Evolutionary conservation across 2,329 filamentous ascomycete species (phyloP).

Genomic region (Microsporum canis): DNA sequence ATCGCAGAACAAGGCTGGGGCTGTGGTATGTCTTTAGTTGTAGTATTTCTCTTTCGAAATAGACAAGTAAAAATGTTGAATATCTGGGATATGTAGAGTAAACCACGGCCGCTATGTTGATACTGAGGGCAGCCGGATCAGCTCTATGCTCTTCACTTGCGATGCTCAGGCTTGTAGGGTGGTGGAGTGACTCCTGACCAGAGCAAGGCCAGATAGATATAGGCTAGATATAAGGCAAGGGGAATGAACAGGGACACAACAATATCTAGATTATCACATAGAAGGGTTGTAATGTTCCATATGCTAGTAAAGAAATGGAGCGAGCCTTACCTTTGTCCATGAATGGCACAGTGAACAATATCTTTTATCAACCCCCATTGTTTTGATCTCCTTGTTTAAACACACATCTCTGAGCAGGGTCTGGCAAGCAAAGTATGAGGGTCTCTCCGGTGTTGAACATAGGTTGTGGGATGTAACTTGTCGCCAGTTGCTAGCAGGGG

Average conservation of each 20-base stretch:
- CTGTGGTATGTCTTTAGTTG: background rate
- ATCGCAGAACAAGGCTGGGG: background rate
- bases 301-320: background rate
- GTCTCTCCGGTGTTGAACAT: background rate
- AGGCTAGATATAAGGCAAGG: background rate
- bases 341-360: background rate
- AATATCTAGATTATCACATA: background rate
- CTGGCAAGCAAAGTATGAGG: background rate
- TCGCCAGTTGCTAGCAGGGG: background rate
- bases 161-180: background rate
- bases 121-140: background rate
- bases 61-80: background rate
- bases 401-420: background rate
- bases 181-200: background rate
- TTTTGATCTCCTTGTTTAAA: background rate
- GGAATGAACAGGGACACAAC: background rate
- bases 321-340: background rate
- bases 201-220: background rate
- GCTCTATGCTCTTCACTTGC: background rate
- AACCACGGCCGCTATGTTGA: background rate
- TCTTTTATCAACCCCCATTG: background rate
- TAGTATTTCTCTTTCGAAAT: background rate
- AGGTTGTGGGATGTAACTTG: background rate
- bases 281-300: background rate
- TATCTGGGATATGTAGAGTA: background rate